Evolutionary conservation across 176 grass and related monocot species (phyloP).

Genomic region (Ensete glaucum): DNA sequence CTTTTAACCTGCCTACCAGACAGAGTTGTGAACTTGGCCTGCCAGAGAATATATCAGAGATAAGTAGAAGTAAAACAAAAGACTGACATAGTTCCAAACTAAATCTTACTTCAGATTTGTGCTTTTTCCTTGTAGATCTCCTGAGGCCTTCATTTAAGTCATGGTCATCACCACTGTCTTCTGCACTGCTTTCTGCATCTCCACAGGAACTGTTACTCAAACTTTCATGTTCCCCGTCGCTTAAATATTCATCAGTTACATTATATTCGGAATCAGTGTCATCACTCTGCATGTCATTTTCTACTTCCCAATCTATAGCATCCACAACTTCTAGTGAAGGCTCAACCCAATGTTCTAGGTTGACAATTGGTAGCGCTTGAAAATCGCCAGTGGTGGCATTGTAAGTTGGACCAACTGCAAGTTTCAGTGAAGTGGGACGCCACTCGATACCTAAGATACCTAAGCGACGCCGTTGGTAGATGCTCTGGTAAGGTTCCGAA

Average conservation of each 20-base stretch:
- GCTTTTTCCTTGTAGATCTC: slow-evolving; percentile 75
- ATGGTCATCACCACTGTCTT: slow-evolving; percentile 34
- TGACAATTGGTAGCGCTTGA: slow-evolving; percentile 76
- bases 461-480: slow-evolving; percentile 77
- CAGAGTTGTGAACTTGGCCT: slow-evolving; percentile 67
- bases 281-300: slow-evolving; percentile 75
- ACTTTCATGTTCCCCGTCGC: slow-evolving; percentile 57
- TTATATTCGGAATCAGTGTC: slow-evolving; percentile 98
- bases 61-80: slow-evolving; percentile 19
- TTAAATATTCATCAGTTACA: slow-evolving; percentile 67
- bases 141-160: slow-evolving; percentile 36
- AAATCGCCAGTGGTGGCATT: slow-evolving; percentile 87
- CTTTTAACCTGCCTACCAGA: slow-evolving; percentile 92
- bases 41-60: slow-evolving; percentile 21
- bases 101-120: slow-evolving; percentile 53
- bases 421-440: slow-evolving; percentile 71
- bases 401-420: slow-evolving; percentile 86
- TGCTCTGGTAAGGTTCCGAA: slow-evolving; percentile 86
- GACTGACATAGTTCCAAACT: neutral
- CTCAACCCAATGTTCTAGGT: slow-evolving; percentile 77
- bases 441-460: slow-evolving; percentile 85
- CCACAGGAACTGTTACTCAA: slow-evolving; percentile 45
- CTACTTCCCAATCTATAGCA: slow-evolving; percentile 69
- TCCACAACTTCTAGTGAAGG: slow-evolving; percentile 79
- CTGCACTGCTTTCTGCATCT: slow-evolving; percentile 54